Conservation (phyloP, 805 yeast genomes). For the Ogataea glucozyma region DNA sequence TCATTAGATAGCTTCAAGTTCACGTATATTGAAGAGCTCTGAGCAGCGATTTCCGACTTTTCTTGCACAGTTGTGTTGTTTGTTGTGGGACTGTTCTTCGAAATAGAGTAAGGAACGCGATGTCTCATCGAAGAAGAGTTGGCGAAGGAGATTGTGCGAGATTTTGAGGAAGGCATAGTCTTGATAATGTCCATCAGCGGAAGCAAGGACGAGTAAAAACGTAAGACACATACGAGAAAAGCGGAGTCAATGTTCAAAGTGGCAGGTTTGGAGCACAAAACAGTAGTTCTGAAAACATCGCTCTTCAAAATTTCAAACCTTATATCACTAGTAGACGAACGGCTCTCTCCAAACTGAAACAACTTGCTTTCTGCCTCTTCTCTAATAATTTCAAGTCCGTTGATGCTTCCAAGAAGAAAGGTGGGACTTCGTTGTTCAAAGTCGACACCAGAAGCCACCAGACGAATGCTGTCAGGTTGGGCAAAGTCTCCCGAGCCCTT, state of each 20-base stretch:
- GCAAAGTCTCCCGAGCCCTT: constrained; percentile 42
- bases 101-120: background rate
- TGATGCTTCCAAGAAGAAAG: constrained; percentile 51
- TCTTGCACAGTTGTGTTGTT: background rate
- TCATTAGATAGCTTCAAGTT: constrained; percentile 25
- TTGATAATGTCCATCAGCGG: constrained; percentile 18
- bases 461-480: constrained; percentile 34
- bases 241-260: constrained; percentile 21
- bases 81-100: background rate
- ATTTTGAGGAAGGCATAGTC: background rate
- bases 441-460: constrained; percentile 34
- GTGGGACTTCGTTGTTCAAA: constrained; percentile 45
- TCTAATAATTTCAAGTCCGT: constrained; percentile 34
- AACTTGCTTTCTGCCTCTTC: constrained; percentile 18
- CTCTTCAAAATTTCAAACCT: constrained; percentile 49
- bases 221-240: constrained; percentile 4
- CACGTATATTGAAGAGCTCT: constrained; percentile 41
- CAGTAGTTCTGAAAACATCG: constrained; percentile 35
- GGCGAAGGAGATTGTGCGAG: background rate
- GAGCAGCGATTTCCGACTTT: constrained; percentile 36
- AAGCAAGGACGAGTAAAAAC: constrained; percentile 13
- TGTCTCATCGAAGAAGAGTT: background rate
- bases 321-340: constrained; percentile 45
- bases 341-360: constrained; percentile 31
- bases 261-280: constrained; percentile 47